Evolutionary conservation across 2,329 filamentous ascomycete genomes (phyloP).

Genomic region (Cladosporium velox): DNA sequence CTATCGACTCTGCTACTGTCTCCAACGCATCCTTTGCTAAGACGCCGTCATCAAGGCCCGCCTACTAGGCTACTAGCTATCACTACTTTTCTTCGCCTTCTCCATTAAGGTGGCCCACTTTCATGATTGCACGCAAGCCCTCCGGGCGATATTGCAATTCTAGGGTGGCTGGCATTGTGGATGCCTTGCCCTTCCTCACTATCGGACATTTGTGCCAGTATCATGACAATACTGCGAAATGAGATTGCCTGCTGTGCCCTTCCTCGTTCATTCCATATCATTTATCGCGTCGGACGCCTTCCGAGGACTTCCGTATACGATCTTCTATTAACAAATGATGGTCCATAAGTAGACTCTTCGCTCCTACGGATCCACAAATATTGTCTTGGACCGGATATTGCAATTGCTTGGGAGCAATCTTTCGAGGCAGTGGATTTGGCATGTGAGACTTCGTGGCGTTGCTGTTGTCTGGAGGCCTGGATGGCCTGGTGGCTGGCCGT

Average conservation of each 20-base stretch:
- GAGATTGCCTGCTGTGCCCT: neutral
- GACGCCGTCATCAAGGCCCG: neutral
- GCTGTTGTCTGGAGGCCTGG: neutral
- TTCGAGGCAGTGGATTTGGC: neutral
- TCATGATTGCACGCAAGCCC: neutral
- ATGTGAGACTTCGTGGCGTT: neutral
- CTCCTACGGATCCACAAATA: neutral
- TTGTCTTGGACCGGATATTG: neutral
- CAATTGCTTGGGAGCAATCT: neutral
- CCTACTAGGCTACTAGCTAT: neutral
- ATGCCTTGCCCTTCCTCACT: neutral
- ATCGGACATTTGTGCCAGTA: neutral
- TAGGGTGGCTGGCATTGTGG: neutral
- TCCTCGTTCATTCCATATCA: neutral
- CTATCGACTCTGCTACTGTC: neutral
- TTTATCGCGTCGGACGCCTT: neutral
- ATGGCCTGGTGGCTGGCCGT: neutral
- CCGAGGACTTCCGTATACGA: neutral
- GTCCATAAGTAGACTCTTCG: neutral
- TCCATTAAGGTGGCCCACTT: neutral
- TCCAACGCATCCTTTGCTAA: neutral
- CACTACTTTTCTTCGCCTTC: neutral
- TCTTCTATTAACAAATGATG: neutral
- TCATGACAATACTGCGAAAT: neutral
- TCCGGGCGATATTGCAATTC: neutral